These are phyloP conservation scores for Halophytophthora polymorphica DNA, from an alignment of 352 stramenopile genomes.

Conservation along the genomic window DNA sequence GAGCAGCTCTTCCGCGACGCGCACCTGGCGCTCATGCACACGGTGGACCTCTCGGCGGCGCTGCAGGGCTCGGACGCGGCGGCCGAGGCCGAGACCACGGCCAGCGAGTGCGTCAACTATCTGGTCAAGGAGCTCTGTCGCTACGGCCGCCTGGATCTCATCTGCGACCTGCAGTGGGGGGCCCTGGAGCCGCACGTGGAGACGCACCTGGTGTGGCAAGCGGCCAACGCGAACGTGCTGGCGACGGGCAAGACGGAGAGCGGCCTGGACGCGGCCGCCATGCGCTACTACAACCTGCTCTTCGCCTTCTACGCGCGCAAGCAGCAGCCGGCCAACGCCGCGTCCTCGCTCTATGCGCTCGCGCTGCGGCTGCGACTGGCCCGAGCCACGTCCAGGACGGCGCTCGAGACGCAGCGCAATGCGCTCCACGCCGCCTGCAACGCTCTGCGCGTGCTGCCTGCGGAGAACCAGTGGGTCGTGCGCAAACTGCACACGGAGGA, in stretches of 20 bases:
- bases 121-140: conserved; percentile 72
- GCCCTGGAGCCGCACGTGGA: conserved; percentile 57
- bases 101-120: conserved; percentile 65
- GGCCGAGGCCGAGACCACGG: conserved; percentile 27
- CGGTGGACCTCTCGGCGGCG: conserved; percentile 38
- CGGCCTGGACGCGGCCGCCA: conserved; percentile 36
- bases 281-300: conserved; percentile 68
- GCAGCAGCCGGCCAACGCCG: conserved; percentile 60
- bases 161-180: conserved; percentile 75
- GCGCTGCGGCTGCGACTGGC: conserved; percentile 46
- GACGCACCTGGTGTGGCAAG: conserved; percentile 70
- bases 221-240: conserved; percentile 58
- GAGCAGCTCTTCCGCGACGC: conserved; percentile 57
- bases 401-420: conserved; percentile 60
- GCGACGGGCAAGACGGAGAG: conserved; percentile 18
- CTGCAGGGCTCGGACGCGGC: conserved; percentile 6
- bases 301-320: conserved; percentile 67
- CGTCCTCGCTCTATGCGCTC: conserved; percentile 55
- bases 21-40: conserved; percentile 73
- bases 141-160: conserved; percentile 59
- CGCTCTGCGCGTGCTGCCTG: conserved; percentile 35
- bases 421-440: conserved; percentile 50
- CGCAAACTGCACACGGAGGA: conserved; percentile 72
- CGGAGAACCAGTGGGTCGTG: conserved; percentile 60
- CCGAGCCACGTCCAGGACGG: conserved; percentile 29